Evolutionary conservation across 805 yeast genomes (phyloP).

Genomic region (Vanderwaltozyma polyspora): DNA sequence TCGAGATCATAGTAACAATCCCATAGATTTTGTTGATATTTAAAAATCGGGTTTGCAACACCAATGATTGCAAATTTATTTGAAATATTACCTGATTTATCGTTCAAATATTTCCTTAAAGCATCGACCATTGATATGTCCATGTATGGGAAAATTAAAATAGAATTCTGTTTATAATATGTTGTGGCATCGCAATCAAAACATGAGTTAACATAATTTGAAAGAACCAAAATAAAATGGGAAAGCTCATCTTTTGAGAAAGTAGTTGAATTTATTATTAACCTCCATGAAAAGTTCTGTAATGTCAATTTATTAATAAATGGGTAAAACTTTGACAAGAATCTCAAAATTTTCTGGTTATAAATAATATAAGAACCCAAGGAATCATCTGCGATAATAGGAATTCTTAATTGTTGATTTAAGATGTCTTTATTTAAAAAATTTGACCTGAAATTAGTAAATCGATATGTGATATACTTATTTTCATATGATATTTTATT

Average conservation of each 20-base stretch:
- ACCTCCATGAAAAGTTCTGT: constrained; percentile 28
- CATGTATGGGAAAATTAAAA: constrained; percentile 43
- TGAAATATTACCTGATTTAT: constrained; percentile 15
- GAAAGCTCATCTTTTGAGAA: constrained; percentile 32
- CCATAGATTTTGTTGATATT: constrained; percentile 43
- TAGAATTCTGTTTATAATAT: constrained; percentile 33
- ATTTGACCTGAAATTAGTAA: constrained; percentile 26
- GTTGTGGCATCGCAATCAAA: constrained; percentile 25
- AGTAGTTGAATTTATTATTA: constrained; percentile 30
- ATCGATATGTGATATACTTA: constrained; percentile 16
- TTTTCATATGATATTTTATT: constrained; percentile 12
- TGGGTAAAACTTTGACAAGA: constrained; percentile 25
- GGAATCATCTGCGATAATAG: constrained; percentile 10
- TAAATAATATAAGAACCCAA: constrained; percentile 18
- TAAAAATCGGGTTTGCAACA: constrained; percentile 56
- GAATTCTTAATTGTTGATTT: constrained; percentile 22
- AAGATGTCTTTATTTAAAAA: constrained; percentile 28
- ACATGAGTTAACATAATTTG: constrained; percentile 24
- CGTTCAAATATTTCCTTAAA: constrained; percentile 26
- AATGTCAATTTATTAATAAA: constrained; percentile 29
- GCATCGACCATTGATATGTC: constrained; percentile 50
- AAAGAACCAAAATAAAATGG: constrained; percentile 33
- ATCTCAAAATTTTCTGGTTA: constrained; percentile 16
- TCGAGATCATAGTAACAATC: constrained; percentile 55
- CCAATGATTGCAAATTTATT: constrained; percentile 41